Evolutionary conservation across 805 yeast genomes (phyloP), one percentile per base, ranked within the genome.

Genomic region (Saturnispora hagleri): DNA sequence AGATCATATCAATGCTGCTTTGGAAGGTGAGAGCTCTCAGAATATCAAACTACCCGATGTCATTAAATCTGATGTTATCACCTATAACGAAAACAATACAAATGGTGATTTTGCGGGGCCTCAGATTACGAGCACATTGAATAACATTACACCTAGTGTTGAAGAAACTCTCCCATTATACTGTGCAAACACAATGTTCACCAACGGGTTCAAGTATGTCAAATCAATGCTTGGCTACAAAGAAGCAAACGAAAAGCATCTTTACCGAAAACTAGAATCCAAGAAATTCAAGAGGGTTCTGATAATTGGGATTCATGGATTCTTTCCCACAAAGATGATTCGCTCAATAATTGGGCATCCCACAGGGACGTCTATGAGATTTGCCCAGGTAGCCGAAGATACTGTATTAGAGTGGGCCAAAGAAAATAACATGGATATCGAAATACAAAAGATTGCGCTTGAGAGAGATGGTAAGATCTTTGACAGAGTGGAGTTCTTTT

Each of bases 291-390:
- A 78, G 52, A 80, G 81, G 56, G 86, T 86, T 0, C 75, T 91
- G 31, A 84, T 93, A 35, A 80, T 91, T 53, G 99, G 99, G 0
- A 90, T 91, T 1, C 99, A 91, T 69, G 99, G 99, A 0, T 91
- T 90, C 62, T 91, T 93, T 70, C 99, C 99, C 0, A 86, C 89
- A 1, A 80, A 77, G 56, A 82, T 89, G 75, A 73, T 93, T 9
- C 70, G 99, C 48, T 89, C 96, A 0, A 62, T 91, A 15, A 82
- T 91, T 48, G 99, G 99, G 2, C 89, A 90, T 56, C 99, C 99
- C 4, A 93, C 95, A 20, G 99, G 99, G 0, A 91, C 99, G 0
- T 91, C 98, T 0, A 74, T 84, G 45, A 84, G 85, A 63, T 93
- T 91, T 68, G 89, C 96, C 34, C 82, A 80, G 56, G 97, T 89